Percentiles rank a stretch among this genome's conserved stretches.
These are phyloP conservation scores for Colletotrichum endophyticum DNA, from an alignment of 2,329 filamentous ascomycete genomes.

Conservation along the genomic window DNA sequence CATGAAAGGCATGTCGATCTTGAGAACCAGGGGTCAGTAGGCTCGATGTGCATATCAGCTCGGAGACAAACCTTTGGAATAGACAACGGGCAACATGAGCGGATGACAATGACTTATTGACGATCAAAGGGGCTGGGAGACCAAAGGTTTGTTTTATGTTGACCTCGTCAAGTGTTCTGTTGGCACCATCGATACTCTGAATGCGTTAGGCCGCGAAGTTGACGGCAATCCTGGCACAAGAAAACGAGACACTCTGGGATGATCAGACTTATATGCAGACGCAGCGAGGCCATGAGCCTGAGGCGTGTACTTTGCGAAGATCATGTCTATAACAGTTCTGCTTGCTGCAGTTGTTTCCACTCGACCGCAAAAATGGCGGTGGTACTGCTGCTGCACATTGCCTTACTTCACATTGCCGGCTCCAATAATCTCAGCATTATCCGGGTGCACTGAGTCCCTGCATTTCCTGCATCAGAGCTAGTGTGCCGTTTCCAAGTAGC, in stretches of 20 bases:
- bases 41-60: too few species aligned
- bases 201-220: too few species aligned
- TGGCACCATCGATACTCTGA: too few species aligned
- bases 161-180: too few species aligned
- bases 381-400: fast-evolving
- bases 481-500: not conserved
- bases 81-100: too few species aligned
- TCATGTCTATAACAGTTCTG: not conserved
- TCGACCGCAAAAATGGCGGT: not conserved
- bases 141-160: too few species aligned
- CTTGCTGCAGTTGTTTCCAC: not conserved
- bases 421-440: not conserved
- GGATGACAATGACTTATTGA: too few species aligned
- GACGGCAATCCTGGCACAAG: not conserved
- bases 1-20: too few species aligned
- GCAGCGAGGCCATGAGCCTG: not conserved
- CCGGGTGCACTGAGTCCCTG: not conserved
- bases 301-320: not conserved
- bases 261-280: not conserved
- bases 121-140: too few species aligned
- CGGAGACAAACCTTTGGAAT: too few species aligned
- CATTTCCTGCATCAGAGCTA: not conserved
- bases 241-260: fast-evolving
- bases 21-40: too few species aligned
- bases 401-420: fast-evolving